These are phyloP conservation scores for Citrus glauca DNA, from an alignment of 345 rosid species.

Conservation along the genomic window DNA sequence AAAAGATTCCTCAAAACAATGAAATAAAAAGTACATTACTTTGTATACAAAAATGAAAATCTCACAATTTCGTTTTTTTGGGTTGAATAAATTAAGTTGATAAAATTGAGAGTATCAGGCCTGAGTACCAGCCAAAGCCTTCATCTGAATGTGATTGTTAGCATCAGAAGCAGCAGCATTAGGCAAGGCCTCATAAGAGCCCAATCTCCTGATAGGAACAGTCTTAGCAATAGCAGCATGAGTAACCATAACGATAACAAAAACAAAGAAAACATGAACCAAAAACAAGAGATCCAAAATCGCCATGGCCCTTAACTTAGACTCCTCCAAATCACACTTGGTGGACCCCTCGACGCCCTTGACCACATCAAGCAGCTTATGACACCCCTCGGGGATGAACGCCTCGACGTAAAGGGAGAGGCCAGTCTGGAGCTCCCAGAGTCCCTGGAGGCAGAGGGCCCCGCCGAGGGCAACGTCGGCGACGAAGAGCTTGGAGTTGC, in stretches of 20 bases:
- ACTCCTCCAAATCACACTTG: constrained; percentile 72
- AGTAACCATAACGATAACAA: constrained; percentile 45
- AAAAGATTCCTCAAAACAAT: neutral
- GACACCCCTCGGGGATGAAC: constrained; percentile 89
- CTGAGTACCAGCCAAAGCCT: constrained; percentile 76
- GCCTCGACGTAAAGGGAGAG: constrained; percentile 81
- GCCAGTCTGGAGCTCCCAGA: constrained; percentile 88
- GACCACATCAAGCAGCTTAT: constrained; percentile 65
- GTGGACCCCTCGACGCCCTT: constrained; percentile 85
- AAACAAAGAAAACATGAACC: constrained; percentile 63
- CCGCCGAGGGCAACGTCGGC: constrained; percentile 75
- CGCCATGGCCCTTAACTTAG: constrained; percentile 74
- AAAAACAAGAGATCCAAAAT: constrained; percentile 76
- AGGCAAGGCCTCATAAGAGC: constrained; percentile 80
- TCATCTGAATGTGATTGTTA: constrained; percentile 68
- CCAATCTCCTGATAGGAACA: constrained; percentile 51
- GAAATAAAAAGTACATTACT: constrained; percentile 1
- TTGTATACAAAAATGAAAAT: neutral
- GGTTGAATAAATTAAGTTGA: neutral
- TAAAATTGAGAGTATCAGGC: constrained; percentile 35
- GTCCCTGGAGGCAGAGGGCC: constrained; percentile 72
- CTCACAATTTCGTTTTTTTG: neutral
- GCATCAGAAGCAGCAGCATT: constrained; percentile 34
- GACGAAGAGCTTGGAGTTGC: constrained; percentile 54
- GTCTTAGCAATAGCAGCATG: constrained; percentile 54